These are phyloP conservation scores for Symbiodinium pilosum DNA, from an alignment of 73 alveolate species.

Conservation along the genomic window DNA sequence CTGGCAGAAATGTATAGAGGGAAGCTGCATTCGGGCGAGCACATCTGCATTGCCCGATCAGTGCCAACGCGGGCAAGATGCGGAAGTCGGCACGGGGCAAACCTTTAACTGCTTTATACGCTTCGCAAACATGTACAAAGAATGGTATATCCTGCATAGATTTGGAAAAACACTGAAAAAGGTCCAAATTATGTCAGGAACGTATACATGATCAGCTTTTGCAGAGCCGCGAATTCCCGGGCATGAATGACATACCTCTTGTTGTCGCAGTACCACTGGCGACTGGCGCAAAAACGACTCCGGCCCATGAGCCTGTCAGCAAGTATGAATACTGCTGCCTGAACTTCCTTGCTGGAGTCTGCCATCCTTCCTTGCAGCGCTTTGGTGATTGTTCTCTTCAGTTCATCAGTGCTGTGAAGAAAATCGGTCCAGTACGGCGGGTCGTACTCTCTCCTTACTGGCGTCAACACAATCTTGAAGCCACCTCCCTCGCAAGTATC, in stretches of 20 bases:
- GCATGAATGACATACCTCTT: neutral
- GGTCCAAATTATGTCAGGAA: neutral
- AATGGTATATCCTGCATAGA: too few relatives aligned
- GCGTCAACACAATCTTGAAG: too few relatives aligned
- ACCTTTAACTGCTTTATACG: too few relatives aligned
- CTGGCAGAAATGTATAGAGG: conserved; percentile 20
- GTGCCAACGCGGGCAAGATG: neutral
- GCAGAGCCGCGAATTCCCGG: conserved; percentile 8
- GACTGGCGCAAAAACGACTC: neutral
- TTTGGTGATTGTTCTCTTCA: neutral
- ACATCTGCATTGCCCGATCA: neutral
- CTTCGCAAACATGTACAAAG: too few relatives aligned
- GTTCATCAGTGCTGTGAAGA: conserved; percentile 25
- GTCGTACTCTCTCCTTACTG: too few relatives aligned
- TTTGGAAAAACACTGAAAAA: too few relatives aligned
- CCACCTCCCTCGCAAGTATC: too few relatives aligned
- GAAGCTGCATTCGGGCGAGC: conserved; percentile 4
- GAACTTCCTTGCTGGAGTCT: neutral
- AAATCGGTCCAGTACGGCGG: conserved; percentile 29
- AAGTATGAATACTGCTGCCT: neutral
- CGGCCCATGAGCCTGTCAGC: conserved; percentile 29
- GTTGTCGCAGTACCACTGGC: neutral
- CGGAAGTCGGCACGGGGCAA: neutral
- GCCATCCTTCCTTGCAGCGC: neutral
- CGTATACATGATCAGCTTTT: neutral